Evolutionary conservation across 371 early-diverging fungal species (phyloP), one percentile per base, ranked within the genome.

Genomic region (Zychaea mexicana): DNA sequence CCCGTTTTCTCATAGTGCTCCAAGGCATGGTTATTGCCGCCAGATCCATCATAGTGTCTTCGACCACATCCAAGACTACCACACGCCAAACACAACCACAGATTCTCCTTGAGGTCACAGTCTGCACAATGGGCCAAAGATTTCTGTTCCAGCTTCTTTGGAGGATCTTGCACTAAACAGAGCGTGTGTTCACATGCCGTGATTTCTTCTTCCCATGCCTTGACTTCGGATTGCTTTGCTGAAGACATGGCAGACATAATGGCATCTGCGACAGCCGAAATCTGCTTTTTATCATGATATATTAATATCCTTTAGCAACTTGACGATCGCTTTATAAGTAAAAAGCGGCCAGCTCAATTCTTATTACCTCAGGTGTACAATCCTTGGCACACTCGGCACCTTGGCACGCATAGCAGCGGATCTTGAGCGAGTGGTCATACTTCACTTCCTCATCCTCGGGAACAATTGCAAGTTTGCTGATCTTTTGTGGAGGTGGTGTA

Each of bases 1-100:
- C 88, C 89, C 0, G 94, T 94, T 15, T 77, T 62, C 47, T 94
- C 86, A 72, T 83, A 97, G 81, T 99, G 99, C 0, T 83, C 85
- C 52, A 95, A 68, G 2, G 92, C 98, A 77, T 99, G 99, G 28
- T 97, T 94, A 75, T 99, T 99, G n/a, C 99, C 99, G n/a, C 97
- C 97, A n/a, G 89, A 77, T 3, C 99, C 99, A 52, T 95, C 99
- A 74, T 89, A 97, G 74, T 99, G 99, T 61, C 88, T 84, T 56
- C 94, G 86, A 32, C 94, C 94, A 70, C 94, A 94, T 6, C 92
- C 92, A 4, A 92, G 79, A 39, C 81, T 84, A 19, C 94, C 94
- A 62, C 94, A 94, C 0, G 79, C 77, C 38, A 94, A 74, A 67
- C 94, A 94, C 28, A 92, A 67, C 94, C 94, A 94, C 36, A 94